Evolutionary conservation across 192 early-diverging fungal genomes (phyloP), one percentile per base, ranked within the genome.

Genomic region (Funneliformis geosporum): DNA sequence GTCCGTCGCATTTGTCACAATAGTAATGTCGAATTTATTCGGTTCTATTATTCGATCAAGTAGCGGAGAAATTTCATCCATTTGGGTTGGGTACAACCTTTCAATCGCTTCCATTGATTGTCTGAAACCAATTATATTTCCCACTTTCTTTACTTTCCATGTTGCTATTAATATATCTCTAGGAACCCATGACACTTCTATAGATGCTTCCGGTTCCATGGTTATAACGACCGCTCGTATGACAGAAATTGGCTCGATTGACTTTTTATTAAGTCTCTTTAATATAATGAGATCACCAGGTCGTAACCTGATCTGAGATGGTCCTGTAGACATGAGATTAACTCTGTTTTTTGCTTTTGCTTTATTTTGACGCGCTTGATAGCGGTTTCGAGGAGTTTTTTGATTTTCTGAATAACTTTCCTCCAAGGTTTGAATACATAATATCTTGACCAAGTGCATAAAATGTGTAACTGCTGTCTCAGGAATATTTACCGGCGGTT

Each of bases 171-270:
- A 10, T 5, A 64, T 64, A 64, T 64, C 61, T 5, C 61, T 21
- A 64, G 61, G 61, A 64, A 64, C 61, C 61, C 61, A 64, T 25
- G 61, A 64, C 4, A 64, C 23, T 10, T 64, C 61, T 64, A 64
- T 25, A 64, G n/a, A 10, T 64, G 27, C 21, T 64, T 25, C 61
- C 10, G 21, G 23, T 23, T 64, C 61, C 10, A 9, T 64, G 9
- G 61, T 25, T 5, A 64, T 64, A 25, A 64, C 61, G 3, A 64
- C 61, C 27, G 61, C 61, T 5, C 61, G 61, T 64, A 64, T 64
- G 10, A 5, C 27, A 0, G 61, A 25, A 23, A 64, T 64, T 64
- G 61, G 61, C 9, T 64, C 61, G 16, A 23, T 25, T 64, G 61
- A 64, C 27, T 64, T 64, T 25, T 6, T 21, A 64, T 64, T 64